Base-by-base conservation (phyloP, 257 asterid genomes). In the Nicotiana benthamiana region DNA sequence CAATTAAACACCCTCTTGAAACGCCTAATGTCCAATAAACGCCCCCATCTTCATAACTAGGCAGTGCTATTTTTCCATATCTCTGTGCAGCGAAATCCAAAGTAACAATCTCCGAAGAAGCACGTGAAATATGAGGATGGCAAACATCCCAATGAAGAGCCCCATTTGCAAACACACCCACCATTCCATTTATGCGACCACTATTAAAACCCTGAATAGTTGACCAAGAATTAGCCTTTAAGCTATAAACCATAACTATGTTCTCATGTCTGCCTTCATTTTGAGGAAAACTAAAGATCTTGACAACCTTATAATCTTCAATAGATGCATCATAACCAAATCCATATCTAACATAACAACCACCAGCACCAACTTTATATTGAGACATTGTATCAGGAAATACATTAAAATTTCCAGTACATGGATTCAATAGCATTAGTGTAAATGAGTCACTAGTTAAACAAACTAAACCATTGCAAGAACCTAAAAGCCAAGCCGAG, bases 401-500 rank as follows among this genome's bases (percentile, higher is more conserved):
- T 6, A 28, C 81, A 81, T 84, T 84, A 77, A 60, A 86, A 5
- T 79, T 75, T 81, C 85, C 85, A 3, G 87, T 75, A 24, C 88
- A 54, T 17, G 96, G 94, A 77, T 90, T 90, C 89, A 87, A 87
- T 51, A 91, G 43, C 26, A 83, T 51, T 67, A 89, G 52, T 10
- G 80, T 77, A 34, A 81, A 75, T 34, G 54, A 3, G 43, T 90
- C 75, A 4, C 34, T 53, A 53, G 6, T 67, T 20, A 86, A 89
- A 8, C 40, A 15, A 40, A 90, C 36, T 60, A 53, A 53, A 6
- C 59, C 59, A 16, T 16, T 53, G 8, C 59, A 53, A 16, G 59
- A 53, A 53, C 59, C 59, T 20, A 53, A 53, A 16, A 53, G n/a
- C n/a, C 6, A 15, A 53, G n/a, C 7, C n/a, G 59, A 53, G 59